Conservation (phyloP, 371 early-diverging fungal genomes). For the Mucor indicus region DNA sequence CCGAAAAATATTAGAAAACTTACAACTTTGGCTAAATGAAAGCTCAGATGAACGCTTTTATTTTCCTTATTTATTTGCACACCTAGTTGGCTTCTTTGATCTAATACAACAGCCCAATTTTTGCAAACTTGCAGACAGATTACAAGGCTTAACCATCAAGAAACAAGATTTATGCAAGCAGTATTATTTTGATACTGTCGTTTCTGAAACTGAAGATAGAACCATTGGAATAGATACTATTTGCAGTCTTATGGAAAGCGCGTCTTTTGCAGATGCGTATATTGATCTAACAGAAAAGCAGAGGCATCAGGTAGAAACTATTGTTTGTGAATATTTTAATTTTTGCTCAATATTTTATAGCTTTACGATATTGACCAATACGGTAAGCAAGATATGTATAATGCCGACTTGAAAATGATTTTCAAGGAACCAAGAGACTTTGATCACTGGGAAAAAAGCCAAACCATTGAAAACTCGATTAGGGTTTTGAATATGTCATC, state of each 20-base stretch:
- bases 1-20: slow-evolving; percentile 26
- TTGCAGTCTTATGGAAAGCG: slow-evolving; percentile 5
- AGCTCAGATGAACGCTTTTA: not conserved
- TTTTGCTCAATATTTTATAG: not conserved
- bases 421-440: slow-evolving; percentile 15
- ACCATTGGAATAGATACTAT: slow-evolving; percentile 2
- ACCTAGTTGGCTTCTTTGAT: slow-evolving; percentile 4
- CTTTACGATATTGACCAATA: slow-evolving; percentile 25
- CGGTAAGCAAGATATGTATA: not conserved
- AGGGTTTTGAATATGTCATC: slow-evolving; percentile 5
- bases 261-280: slow-evolving; percentile 19
- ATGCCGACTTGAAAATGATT: slow-evolving; percentile 1
- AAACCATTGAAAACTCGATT: slow-evolving; percentile 12
- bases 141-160: not conserved
- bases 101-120: not conserved
- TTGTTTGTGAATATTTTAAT: not conserved
- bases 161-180: not conserved
- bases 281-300: slow-evolving; percentile 6
- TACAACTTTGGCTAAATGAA: slow-evolving; percentile 29
- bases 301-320: slow-evolving; percentile 8
- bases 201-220: not conserved
- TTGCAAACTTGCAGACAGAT: not conserved
- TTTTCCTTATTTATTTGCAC: slow-evolving; percentile 8
- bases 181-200: slow-evolving; percentile 9
- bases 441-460: slow-evolving; percentile 17